Evolutionary conservation across 306 rosid genomes (phyloP).

Genomic region (Castanea crenata): DNA sequence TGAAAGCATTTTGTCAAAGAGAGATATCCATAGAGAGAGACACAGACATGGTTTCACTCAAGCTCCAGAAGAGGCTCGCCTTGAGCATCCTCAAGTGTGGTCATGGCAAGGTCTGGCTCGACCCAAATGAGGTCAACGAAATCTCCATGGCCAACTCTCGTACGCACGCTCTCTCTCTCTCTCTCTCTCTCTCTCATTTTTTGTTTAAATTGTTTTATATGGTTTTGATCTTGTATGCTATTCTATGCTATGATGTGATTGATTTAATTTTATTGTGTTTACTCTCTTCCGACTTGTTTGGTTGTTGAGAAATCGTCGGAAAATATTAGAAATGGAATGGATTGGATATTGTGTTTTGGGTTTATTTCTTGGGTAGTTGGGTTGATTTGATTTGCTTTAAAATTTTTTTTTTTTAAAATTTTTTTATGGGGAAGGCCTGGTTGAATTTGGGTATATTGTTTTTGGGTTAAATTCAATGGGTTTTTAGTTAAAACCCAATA

Average conservation of each 20-base stretch:
- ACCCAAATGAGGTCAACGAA: slow-evolving; percentile 90
- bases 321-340: not conserved
- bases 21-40: no score
- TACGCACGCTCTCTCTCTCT: slow-evolving; percentile 16
- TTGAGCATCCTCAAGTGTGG: slow-evolving; percentile 96
- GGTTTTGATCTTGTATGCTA: not conserved
- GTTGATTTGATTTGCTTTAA: no score
- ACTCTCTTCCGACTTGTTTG: not conserved
- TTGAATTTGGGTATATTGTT: no score
- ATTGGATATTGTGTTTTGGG: not conserved
- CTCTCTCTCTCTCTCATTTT: not conserved
- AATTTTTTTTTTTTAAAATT: no score
- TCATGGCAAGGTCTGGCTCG: slow-evolving; percentile 94
- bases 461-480: no score
- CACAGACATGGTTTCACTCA: slow-evolving; percentile 75
- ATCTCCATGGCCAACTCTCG: slow-evolving; percentile 99
- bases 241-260: not conserved
- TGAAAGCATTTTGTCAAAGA: no score
- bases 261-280: not conserved
- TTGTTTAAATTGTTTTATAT: not conserved
- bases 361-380: no score
- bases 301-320: not conserved
- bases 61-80: slow-evolving; percentile 92
- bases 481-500: no score
- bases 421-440: no score